These are phyloP conservation scores for Mycena vulgaris DNA, from an alignment of 768 basidiomycete species.

Conservation along the genomic window DNA sequence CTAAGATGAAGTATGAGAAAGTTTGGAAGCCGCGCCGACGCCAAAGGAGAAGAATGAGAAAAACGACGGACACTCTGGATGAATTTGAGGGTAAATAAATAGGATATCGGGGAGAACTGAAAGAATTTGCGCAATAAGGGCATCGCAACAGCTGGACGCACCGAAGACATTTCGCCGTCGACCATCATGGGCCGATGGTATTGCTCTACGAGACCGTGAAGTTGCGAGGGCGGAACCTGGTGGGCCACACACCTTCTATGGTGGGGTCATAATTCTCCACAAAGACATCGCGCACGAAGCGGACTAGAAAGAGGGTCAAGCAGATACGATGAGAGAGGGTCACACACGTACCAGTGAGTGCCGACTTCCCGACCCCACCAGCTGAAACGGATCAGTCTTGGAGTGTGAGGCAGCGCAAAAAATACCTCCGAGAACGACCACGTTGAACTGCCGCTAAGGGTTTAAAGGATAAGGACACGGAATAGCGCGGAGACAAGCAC, in stretches of 20 bases:
- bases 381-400: constrained; percentile 59
- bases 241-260: constrained; percentile 74
- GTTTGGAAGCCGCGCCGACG: constrained; percentile 6
- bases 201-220: constrained; percentile 65
- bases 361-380: constrained; percentile 92
- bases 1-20: constrained; percentile 53
- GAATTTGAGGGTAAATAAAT: constrained; percentile 31
- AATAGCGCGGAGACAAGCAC: constrained; percentile 2
- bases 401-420: constrained; percentile 23
- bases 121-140: constrained; percentile 25
- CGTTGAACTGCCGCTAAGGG: constrained; percentile 76
- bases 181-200: constrained; percentile 78
- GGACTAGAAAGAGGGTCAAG: constrained; percentile 56
- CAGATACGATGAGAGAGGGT: neutral
- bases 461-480: constrained; percentile 1
- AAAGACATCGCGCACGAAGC: constrained; percentile 82
- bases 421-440: constrained; percentile 87
- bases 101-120: constrained; percentile 9
- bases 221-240: neutral
- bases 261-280: constrained; percentile 87
- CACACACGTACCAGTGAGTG: constrained; percentile 69
- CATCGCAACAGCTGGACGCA: constrained; percentile 52
- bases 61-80: constrained; percentile 31
- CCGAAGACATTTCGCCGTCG: constrained; percentile 75
- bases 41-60: constrained; percentile 15